A percentile compares a stretch with the other conserved stretches of the same genome.
Conservation (phyloP, 2,329 filamentous ascomycete species). For the Lanzia echinophila region DNA sequence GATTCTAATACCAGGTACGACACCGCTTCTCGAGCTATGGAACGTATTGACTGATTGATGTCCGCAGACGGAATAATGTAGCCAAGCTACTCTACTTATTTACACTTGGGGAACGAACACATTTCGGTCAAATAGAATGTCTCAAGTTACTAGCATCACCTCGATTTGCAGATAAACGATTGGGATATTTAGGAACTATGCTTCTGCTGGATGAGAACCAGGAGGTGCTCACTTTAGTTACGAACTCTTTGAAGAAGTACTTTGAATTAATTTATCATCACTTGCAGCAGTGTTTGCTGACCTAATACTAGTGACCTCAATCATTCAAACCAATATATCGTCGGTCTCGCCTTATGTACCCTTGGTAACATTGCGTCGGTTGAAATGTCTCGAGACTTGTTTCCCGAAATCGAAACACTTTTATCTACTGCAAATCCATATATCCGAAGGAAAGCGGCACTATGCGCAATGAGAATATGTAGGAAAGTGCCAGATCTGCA, state of each 20-base stretch:
- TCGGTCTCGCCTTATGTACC: conserved; percentile 91
- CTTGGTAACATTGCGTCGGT: conserved; percentile 96
- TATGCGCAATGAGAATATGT: conserved; percentile 99
- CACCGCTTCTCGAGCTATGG: conserved; percentile 5
- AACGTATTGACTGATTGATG: conserved; percentile 1
- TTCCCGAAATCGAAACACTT: conserved; percentile 89
- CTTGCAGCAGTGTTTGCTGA: background rate
- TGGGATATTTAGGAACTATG: conserved; percentile 95
- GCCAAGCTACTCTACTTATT: conserved; percentile 97
- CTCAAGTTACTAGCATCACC: conserved; percentile 94
- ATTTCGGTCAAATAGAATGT: conserved; percentile 99
- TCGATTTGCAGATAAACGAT: conserved; percentile 92
- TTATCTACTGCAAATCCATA: conserved; percentile 96
- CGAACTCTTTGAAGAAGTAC: conserved; percentile 96
- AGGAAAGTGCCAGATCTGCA: conserved; percentile 95
- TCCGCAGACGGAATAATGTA: conserved; percentile 86
- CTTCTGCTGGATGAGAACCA: conserved; percentile 95
- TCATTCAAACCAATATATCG: conserved; percentile 97
- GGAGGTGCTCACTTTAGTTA: conserved; percentile 93
- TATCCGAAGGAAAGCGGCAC: conserved; percentile 89
- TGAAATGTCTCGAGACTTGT: conserved; percentile 97
- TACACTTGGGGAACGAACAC: conserved; percentile 91
- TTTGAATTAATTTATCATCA: background rate
- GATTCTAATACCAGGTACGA: conserved; percentile 83
- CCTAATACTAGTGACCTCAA: conserved; percentile 67